Conservation (phyloP, 2,329 filamentous ascomycete species). For the Fusarium devonianum region DNA sequence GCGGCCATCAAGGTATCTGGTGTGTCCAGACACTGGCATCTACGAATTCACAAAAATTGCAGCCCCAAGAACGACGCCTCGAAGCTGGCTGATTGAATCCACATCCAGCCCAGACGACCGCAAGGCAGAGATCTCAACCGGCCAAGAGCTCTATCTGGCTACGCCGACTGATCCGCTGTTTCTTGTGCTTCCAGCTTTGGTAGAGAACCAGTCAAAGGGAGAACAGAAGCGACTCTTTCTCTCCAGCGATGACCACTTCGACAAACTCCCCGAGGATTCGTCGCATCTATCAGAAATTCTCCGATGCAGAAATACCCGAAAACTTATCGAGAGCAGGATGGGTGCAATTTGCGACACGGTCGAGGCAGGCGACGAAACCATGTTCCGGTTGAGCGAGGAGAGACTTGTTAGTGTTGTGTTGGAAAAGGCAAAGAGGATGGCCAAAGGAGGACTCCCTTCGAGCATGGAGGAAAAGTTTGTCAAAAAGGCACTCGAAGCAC, state of each 20-base stretch:
- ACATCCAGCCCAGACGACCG: constrained; percentile 19
- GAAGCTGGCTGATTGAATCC: constrained; percentile 68
- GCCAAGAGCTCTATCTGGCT: constrained; percentile 80
- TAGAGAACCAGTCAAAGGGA: constrained; percentile 51
- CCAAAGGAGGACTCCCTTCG: constrained; percentile 69
- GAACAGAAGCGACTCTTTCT: constrained; percentile 69
- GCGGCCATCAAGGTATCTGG: constrained; percentile 65
- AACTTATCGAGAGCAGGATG: constrained; percentile 70
- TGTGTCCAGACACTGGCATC: constrained; percentile 67
- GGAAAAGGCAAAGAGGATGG: constrained; percentile 75
- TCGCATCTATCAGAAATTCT: constrained; percentile 68
- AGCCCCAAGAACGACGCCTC: constrained; percentile 59
- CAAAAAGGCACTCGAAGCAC: constrained; percentile 75
- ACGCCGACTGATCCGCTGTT: constrained; percentile 87
- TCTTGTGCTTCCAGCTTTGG: constrained; percentile 77
- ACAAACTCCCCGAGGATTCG: constrained; percentile 62
- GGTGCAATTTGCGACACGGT: constrained; percentile 79
- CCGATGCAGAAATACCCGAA: constrained; percentile 54
- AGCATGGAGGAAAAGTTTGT: constrained; percentile 91
- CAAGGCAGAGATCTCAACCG: constrained; percentile 59
- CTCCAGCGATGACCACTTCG: constrained; percentile 74
- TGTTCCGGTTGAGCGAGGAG: constrained; percentile 79
- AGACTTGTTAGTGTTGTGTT: constrained; percentile 74
- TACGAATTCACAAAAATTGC: constrained; percentile 70
- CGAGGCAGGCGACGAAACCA: constrained; percentile 81